These are phyloP conservation scores for Hanseniaspora vineae DNA, from an alignment of 805 yeast genomes.

Conservation along the genomic window DNA sequence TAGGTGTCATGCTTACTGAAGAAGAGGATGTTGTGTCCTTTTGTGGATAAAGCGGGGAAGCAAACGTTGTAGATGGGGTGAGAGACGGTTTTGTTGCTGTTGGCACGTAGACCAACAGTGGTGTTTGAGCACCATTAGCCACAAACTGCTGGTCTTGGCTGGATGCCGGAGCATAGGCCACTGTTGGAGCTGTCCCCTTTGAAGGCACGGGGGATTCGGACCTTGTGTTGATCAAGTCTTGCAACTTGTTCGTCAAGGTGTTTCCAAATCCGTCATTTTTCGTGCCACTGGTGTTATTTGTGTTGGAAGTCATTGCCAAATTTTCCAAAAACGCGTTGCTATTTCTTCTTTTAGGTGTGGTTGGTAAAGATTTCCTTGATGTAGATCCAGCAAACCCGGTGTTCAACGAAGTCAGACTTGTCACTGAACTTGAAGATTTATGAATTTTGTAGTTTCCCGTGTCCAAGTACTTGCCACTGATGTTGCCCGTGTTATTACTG, in stretches of 20 bases:
- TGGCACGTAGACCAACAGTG: no score
- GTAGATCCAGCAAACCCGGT: not conserved
- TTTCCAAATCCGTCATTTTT: not conserved
- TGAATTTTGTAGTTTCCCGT: not conserved
- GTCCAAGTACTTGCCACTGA: not conserved
- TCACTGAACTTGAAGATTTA: not conserved
- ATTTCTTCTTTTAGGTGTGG: not conserved
- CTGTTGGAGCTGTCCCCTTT: not conserved
- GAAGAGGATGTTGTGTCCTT: no score
- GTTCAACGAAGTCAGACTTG: not conserved
- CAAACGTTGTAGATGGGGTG: no score
- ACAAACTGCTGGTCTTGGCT: not conserved
- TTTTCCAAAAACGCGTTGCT: not conserved
- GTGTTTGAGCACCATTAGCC: no score
- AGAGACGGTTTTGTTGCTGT: no score
- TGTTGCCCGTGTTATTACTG: not conserved
- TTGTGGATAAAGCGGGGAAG: no score
- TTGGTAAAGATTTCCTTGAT: not conserved
- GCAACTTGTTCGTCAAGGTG: not conserved
- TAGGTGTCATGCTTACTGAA: no score
- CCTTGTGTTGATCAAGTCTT: not conserved
- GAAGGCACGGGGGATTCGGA: not conserved
- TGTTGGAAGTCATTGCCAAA: not conserved
- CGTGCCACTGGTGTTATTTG: no score
- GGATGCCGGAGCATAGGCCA: not conserved